Percentiles rank a stretch among this genome's conserved stretches.
These are phyloP conservation scores for Stagonosporopsis rhizophila DNA, from an alignment of 2,329 filamentous ascomycete genomes.

Conservation along the genomic window DNA sequence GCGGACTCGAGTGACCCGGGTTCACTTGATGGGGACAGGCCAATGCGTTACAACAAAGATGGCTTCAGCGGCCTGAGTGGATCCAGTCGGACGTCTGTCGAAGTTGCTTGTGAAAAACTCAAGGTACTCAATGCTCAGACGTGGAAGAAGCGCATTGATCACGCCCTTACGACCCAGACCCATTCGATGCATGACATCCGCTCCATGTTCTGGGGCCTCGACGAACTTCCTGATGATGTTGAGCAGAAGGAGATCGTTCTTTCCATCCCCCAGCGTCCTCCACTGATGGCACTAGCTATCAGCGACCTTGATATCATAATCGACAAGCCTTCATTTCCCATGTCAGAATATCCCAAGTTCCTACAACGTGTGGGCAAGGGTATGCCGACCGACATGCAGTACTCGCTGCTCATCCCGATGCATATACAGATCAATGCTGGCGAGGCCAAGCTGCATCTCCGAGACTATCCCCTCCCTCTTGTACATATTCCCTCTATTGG, in stretches of 20 bases:
- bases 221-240: constrained; percentile 80
- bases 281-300: constrained; percentile 79
- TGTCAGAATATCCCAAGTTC: constrained; percentile 82
- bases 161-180: constrained; percentile 72
- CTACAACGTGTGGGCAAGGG: constrained; percentile 93
- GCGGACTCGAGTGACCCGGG: constrained; percentile 35
- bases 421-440: constrained; percentile 88
- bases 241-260: constrained; percentile 86
- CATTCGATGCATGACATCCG: constrained; percentile 80
- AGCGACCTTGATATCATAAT: constrained; percentile 84
- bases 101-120: constrained; percentile 77
- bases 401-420: constrained; percentile 88
- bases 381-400: constrained; percentile 90
- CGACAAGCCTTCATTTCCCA: constrained; percentile 91
- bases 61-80: constrained; percentile 75
- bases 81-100: constrained; percentile 73
- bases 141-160: constrained; percentile 91
- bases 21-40: constrained; percentile 36
- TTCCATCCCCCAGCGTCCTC: constrained; percentile 82
- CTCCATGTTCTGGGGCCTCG: constrained; percentile 79
- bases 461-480: constrained; percentile 92
- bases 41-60: constrained; percentile 79
- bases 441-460: constrained; percentile 82
- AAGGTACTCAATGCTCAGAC: constrained; percentile 84
- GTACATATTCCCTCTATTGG: constrained; percentile 88